phyloP scores from a whole-genome alignment of 202 grass and related monocot species.

The Hordeum pubiflorum region DNA sequence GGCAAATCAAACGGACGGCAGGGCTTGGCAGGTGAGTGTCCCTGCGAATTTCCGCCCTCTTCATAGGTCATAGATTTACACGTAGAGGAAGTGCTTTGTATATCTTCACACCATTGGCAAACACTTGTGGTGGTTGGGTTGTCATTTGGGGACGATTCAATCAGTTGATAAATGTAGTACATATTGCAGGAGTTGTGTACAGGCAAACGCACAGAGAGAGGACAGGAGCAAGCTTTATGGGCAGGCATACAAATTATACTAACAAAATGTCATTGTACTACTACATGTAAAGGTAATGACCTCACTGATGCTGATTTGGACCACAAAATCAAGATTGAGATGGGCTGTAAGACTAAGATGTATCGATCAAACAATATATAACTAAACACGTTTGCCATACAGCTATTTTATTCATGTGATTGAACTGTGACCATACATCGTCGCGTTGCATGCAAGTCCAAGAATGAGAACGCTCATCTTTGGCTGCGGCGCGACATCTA shows the following conservation, averaged over 20 bases:
- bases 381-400: slow-evolving; percentile 17
- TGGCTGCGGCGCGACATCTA: neutral
- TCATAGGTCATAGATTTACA: too few species aligned
- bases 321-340: neutral
- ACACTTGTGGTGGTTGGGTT: too few species aligned
- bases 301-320: neutral
- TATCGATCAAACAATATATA: neutral
- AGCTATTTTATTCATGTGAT: neutral
- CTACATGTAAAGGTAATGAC: neutral
- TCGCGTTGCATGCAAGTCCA: neutral
- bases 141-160: too few species aligned
- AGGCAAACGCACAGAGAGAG: neutral
- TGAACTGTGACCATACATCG: neutral
- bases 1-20: too few species aligned
- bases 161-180: neutral
- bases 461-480: neutral
- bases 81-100: too few species aligned
- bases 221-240: neutral
- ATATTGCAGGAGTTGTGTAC: neutral
- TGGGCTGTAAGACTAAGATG: neutral
- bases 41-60: too few species aligned
- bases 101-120: too few species aligned
- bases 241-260: neutral
- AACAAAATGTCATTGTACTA: neutral
- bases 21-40: too few species aligned